Evolutionary conservation across 768 basidiomycete species (phyloP).

Genomic region (Cubamyces lactineus): DNA sequence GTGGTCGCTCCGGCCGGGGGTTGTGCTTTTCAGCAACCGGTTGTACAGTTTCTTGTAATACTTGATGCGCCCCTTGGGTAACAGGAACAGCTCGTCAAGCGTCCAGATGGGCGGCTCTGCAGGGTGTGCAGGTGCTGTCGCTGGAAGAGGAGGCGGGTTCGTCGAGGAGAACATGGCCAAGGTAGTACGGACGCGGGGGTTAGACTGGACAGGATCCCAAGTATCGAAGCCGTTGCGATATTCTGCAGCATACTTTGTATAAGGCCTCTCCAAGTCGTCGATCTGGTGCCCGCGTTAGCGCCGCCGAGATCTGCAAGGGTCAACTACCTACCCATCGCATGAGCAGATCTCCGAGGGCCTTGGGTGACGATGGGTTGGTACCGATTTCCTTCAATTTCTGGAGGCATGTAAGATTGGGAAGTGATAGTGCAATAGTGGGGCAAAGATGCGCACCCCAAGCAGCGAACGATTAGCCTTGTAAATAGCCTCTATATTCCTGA

Average conservation of each 20-base stretch:
- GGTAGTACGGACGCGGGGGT: slow-evolving; percentile 68
- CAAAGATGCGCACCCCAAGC: slow-evolving; percentile 57
- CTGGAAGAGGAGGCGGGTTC: slow-evolving; percentile 58
- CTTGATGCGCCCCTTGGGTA: slow-evolving; percentile 81
- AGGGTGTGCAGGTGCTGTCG: slow-evolving; percentile 38
- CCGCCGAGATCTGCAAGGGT: slow-evolving; percentile 11
- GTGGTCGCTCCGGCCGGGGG: slow-evolving; percentile 86
- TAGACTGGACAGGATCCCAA: slow-evolving; percentile 81
- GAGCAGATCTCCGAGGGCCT: slow-evolving; percentile 90
- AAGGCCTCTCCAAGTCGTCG: slow-evolving; percentile 87
- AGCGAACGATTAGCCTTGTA: slow-evolving; percentile 90
- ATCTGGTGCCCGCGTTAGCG: slow-evolving; percentile 55
- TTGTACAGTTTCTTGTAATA: slow-evolving; percentile 94
- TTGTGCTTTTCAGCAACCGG: slow-evolving; percentile 82
- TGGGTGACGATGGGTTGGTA: slow-evolving; percentile 88
- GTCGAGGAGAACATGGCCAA: slow-evolving; percentile 69
- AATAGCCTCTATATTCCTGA: slow-evolving; percentile 87
- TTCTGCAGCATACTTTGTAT: slow-evolving; percentile 76
- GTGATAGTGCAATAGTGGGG: slow-evolving; percentile 15
- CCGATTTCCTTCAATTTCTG: slow-evolving; percentile 96
- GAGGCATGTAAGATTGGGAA: slow-evolving; percentile 16
- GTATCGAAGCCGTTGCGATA: slow-evolving; percentile 79
- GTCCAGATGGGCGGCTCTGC: slow-evolving; percentile 64
- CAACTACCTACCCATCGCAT: slow-evolving; percentile 88
- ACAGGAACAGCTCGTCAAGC: slow-evolving; percentile 82